phyloP scores from a whole-genome alignment of 1,139 yeast species.

The Blastobotrys malaysiensis region DNA sequence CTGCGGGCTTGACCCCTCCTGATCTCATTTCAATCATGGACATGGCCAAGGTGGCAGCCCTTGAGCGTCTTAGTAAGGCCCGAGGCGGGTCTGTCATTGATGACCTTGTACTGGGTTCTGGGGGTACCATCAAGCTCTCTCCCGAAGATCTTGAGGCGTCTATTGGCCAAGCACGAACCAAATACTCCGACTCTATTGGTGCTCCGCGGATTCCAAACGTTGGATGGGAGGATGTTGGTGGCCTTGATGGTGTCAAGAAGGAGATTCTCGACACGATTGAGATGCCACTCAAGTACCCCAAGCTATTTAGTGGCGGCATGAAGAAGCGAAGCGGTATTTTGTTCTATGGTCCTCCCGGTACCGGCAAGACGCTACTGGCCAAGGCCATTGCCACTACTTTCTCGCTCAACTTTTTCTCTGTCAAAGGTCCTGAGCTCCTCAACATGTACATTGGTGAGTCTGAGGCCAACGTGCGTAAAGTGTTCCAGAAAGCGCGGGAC shows the following conservation, averaged over 20 bases:
- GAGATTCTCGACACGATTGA: slow-evolving; percentile 94
- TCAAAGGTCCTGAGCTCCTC: slow-evolving; percentile 89
- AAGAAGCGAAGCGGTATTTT: slow-evolving; percentile 91
- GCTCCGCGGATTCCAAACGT: slow-evolving; percentile 96
- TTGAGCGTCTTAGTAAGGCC: slow-evolving; percentile 42
- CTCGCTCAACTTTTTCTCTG: slow-evolving; percentile 88
- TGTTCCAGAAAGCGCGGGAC: slow-evolving; percentile 89
- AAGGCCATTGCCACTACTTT: slow-evolving; percentile 96
- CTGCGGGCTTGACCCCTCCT: slow-evolving; percentile 89
- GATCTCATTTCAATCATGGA: slow-evolving; percentile 71
- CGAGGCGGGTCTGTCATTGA: slow-evolving; percentile 9
- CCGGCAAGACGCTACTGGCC: slow-evolving; percentile 91
- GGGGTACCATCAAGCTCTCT: slow-evolving; percentile 49
- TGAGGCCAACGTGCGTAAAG: slow-evolving; percentile 92
- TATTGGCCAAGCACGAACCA: slow-evolving; percentile 76
- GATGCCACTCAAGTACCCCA: slow-evolving; percentile 91
- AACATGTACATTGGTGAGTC: slow-evolving; percentile 99
- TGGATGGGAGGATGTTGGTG: slow-evolving; percentile 94
- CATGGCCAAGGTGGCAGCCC: slow-evolving; percentile 55
- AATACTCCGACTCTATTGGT: slow-evolving; percentile 90
- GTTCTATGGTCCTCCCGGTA: slow-evolving; percentile 97
- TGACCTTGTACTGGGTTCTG: slow-evolving; percentile 27
- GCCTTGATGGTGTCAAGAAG: slow-evolving; percentile 79
- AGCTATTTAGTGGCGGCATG: slow-evolving; percentile 77
- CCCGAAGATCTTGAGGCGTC: slow-evolving; percentile 68